Evolutionary conservation across 1,139 yeast genomes (phyloP), one percentile per base, ranked within the genome.

Genomic region (Kazachstania sp.): DNA sequence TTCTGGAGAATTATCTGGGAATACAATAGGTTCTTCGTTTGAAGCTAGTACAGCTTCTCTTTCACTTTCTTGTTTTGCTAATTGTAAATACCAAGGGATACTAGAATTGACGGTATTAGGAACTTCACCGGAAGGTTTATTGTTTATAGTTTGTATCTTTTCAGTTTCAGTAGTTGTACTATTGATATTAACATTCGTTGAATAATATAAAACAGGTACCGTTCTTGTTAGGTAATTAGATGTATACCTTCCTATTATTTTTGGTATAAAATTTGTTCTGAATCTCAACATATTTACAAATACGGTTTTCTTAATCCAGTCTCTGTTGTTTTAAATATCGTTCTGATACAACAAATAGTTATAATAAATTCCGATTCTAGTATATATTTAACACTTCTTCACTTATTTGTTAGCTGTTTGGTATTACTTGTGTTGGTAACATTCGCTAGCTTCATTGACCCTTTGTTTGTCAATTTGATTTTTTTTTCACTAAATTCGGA

Each of bases 1-100:
- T 0, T 55, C 59, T 0, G 95, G 95, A 0, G 86, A 66, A 42
- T 70, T 57, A 0, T 51, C 54, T 0, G 96, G 95, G 5, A 83
- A 53, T 1, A 39, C 38, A 7, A 62, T 51, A 7, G 40, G 18
- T 39, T 48, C 41, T 35, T 45, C 44, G 16, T 39, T 20, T 13
- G 20, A 26, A 9, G 20, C 23, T 4, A 16, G 12, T 2, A 28
- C 13, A 6, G 45, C 51, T 36, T 43, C 47, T 36, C 38, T 47
- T 35, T 37, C 28, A 11, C 45, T 39, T n/a, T 47, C 40, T 18
- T 46, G 45, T 29, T 55, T 53, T 3, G 51, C 57, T 43, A 59
- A 47, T 23, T 53, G 51, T 26, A 63, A 34, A 41, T 63, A 63
- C 66, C 66, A 63, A 2, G 66, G 66, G 23, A 39, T 15, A 13